phyloP scores from a whole-genome alignment of 192 early-diverging fungal species.

The Podila verticillata region DNA sequence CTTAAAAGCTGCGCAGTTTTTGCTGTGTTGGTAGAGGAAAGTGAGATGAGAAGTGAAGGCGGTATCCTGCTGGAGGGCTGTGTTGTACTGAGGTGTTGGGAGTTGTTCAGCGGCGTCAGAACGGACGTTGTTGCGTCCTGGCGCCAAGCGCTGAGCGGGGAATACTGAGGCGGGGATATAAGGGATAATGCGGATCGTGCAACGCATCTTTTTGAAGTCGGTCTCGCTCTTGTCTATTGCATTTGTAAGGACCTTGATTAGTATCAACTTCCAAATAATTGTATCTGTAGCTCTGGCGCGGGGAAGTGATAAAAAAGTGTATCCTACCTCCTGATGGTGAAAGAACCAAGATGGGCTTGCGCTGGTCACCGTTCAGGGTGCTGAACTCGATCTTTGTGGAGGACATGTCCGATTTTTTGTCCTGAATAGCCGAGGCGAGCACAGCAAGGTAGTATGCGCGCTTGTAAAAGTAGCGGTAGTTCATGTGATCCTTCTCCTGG shows the following conservation, averaged over 20 bases:
- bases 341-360: conserved; percentile 71
- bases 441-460: conserved; percentile 91
- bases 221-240: conserved; percentile 61
- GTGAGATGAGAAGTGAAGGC: conserved; percentile 78
- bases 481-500: conserved; percentile 93
- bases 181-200: conserved; percentile 84
- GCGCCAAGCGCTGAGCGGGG: conserved; percentile 75
- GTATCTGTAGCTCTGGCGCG: background rate
- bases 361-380: conserved; percentile 66
- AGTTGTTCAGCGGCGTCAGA: conserved; percentile 55
- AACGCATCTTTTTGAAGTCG: conserved; percentile 74
- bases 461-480: conserved; percentile 96
- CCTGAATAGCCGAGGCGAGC: conserved; percentile 66
- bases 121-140: conserved; percentile 85
- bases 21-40: conserved; percentile 78
- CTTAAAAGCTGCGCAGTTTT: conserved; percentile 78
- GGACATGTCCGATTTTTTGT: conserved; percentile 59
- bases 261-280: too few relatives aligned
- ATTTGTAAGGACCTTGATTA: too few relatives aligned
- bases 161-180: conserved; percentile 72
- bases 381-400: conserved; percentile 61
- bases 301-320: background rate
- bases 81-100: conserved; percentile 93
- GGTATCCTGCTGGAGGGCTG: conserved; percentile 81
- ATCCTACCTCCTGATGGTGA: conserved; percentile 59